phyloP scores from a whole-genome alignment of 306 rosid genomes.

The Prunus campanulata region DNA sequence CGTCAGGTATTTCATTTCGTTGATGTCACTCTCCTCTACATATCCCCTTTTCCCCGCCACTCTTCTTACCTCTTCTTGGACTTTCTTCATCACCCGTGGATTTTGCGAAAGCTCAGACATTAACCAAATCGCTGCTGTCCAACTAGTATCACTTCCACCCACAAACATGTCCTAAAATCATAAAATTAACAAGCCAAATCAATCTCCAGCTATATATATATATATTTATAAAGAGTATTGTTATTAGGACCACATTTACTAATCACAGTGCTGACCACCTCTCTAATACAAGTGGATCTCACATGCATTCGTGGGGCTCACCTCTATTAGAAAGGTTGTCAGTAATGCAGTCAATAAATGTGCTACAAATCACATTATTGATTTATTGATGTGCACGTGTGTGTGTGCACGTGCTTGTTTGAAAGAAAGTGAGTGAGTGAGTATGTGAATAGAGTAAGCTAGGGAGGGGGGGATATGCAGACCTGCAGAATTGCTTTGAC shows the following conservation, averaged over 20 bases:
- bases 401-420: too few species aligned
- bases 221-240: neutral
- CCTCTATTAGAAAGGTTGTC: too few species aligned
- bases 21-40: conserved; percentile 31
- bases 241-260: too few species aligned
- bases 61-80: conserved; percentile 56
- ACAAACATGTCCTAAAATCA: conserved; percentile 56
- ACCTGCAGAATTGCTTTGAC: conserved; percentile 25
- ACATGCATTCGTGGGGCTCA: too few species aligned
- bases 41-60: conserved; percentile 37
- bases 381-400: too few species aligned
- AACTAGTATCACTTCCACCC: conserved; percentile 30
- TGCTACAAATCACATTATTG: too few species aligned
- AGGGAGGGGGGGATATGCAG: neutral
- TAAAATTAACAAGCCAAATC: neutral
- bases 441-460: neutral
- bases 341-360: too few species aligned
- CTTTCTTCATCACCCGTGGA: conserved; percentile 47
- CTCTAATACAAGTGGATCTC: too few species aligned
- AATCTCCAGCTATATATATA: neutral
- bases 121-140: conserved; percentile 43
- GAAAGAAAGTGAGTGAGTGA: too few species aligned
- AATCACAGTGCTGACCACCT: too few species aligned
- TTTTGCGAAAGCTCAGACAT: conserved; percentile 45
- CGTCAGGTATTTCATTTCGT: conserved; percentile 46